A percentile compares a stretch with the other conserved stretches of the same genome.
These are phyloP conservation scores for Pyricularia sp. DNA, from an alignment of 2,329 filamentous ascomycete species.

Conservation along the genomic window DNA sequence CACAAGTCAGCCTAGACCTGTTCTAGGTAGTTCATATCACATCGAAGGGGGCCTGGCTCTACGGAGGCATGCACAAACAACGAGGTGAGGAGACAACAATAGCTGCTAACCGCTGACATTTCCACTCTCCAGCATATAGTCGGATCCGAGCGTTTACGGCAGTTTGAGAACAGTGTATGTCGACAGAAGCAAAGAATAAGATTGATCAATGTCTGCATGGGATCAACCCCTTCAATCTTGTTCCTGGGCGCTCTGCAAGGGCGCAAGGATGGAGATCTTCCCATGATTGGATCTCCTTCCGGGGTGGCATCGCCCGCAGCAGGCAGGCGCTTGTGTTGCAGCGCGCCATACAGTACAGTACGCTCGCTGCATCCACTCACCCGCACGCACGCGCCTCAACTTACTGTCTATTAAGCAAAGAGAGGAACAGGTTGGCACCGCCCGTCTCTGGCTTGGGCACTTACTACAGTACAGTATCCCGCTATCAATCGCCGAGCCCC, in stretches of 20 bases:
- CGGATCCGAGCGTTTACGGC: neutral
- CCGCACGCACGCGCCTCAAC: no score
- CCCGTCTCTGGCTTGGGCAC: neutral
- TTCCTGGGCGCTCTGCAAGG: neutral
- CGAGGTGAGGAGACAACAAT: neutral
- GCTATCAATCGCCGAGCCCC: neutral
- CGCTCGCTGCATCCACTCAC: neutral
- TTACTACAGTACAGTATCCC: no score
- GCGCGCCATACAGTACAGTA: no score
- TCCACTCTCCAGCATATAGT: neutral
- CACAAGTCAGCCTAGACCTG: no score
- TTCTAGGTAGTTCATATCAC: no score
- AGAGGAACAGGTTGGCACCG: neutral
- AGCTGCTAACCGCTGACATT: neutral
- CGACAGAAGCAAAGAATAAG: neutral
- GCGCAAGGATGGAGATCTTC: neutral
- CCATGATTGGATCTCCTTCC: neutral
- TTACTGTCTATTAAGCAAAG: no score
- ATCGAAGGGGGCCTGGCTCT: no score
- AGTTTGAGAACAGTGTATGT: no score
- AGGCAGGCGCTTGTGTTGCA: neutral
- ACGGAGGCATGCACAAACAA: no score
- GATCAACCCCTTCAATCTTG: neutral
- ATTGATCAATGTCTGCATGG: neutral
- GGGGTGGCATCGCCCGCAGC: neutral